Base-by-base conservation (phyloP, 176 grass and related monocot genomes). In the Elaeis guineensis region DNA sequence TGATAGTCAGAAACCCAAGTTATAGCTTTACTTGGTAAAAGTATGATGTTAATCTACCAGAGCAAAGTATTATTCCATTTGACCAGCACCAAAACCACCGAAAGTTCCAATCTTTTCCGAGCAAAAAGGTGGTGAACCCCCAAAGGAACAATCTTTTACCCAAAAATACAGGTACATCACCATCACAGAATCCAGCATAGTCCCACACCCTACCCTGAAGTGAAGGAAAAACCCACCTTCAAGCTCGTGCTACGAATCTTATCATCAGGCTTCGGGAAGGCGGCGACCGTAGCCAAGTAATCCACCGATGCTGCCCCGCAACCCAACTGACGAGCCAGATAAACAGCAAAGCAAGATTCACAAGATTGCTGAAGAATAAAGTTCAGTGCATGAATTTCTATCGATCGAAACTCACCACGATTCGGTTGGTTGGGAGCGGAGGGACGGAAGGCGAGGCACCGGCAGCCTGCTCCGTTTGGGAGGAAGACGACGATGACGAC, bases 221-320 rank as follows among this genome's bases (percentile, higher is more conserved):
- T 1, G 35, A 39, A 12, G 35, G 8, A 25, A 69, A 70, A 25
- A 44, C 25, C n/a, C 58, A 82, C 79, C 87, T 96, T 96, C 44
- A 90, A 80, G 26, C 39, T 79, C 52, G 87, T 54, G 79, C 91
- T 96, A 4, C 91, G 86, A 75, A 90, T 90, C 83, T 90, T 96
- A 57, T 96, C 86, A 72, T 90, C 86, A 5, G 92, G 92, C 70
- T 78, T 82, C 53, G 86, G 91, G 80, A 82, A 87, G 25, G 83
- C 90, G 22, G 83, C 83, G 35, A 96, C 91, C 25, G 91, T 90
- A 19, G 83, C 83, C 79, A 96, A 63, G 77, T 82, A 96, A 75
- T 96, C 91, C 57, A 77, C 72, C 19, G 80, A 83, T 23, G 77
- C 74, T n/a, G 73, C 82, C 39, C 90, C 90, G 69, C 85, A 95